Conservation (phyloP, 805 yeast genomes). For the Candida nemodendra region DNA sequence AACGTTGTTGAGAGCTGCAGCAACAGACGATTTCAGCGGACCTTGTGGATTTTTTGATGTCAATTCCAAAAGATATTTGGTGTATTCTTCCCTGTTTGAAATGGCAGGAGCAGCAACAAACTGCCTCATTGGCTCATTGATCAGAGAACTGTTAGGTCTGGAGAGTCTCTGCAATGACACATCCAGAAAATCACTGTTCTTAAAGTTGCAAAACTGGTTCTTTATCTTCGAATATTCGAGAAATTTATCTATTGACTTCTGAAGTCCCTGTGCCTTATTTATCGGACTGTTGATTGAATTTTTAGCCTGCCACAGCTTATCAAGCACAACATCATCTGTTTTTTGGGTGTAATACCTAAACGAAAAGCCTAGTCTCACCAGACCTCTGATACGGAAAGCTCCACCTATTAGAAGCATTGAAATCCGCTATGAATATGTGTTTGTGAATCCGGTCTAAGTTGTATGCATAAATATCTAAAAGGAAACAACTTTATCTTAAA, state of each 20-base stretch:
- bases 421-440: too few species aligned
- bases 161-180: background rate
- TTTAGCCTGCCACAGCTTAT: conserved; percentile 1
- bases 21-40: background rate
- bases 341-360: too few species aligned
- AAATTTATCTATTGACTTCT: background rate
- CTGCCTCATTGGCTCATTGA: background rate
- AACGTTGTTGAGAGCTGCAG: background rate
- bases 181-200: conserved; percentile 1
- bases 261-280: background rate
- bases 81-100: background rate
- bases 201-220: background rate
- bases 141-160: background rate
- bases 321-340: background rate
- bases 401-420: too few species aligned
- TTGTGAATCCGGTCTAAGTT: too few species aligned
- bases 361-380: too few species aligned
- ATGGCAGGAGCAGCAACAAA: background rate
- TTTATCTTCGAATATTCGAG: conserved; percentile 1
- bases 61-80: background rate
- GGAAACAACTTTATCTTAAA: too few species aligned
- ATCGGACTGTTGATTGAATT: too few species aligned
- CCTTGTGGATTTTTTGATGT: background rate
- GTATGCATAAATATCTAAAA: too few species aligned
- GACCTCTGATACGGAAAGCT: too few species aligned